Percentiles rank a stretch among this genome's conserved stretches.
These are phyloP conservation scores for Sutorius eximius DNA, from an alignment of 1,284 basidiomycete genomes.

Conservation along the genomic window DNA sequence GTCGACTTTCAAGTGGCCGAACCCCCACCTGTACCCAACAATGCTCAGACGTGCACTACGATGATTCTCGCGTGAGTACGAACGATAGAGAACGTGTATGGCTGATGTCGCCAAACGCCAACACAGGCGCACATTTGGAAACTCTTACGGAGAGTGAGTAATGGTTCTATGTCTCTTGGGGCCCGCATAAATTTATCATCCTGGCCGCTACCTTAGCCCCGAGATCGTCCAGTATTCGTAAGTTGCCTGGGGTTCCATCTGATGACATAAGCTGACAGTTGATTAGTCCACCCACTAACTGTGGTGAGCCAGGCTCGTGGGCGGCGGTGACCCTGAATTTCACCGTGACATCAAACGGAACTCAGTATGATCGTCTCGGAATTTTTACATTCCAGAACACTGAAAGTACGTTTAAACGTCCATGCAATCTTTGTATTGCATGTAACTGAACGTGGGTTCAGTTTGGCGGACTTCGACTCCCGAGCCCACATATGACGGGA, in stretches of 20 bases:
- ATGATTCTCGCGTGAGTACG: constrained; percentile 60
- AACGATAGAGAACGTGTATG: background rate
- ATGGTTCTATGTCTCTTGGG: background rate
- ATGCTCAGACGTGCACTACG: constrained; percentile 61
- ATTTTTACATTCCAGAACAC: constrained; percentile 74
- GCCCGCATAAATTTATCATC: constrained; percentile 1
- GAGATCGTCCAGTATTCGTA: constrained; percentile 67
- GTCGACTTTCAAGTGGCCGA: constrained; percentile 74
- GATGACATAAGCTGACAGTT: background rate
- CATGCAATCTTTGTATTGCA: background rate
- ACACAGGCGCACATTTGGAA: constrained; percentile 65
- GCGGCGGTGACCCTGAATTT: constrained; percentile 73
- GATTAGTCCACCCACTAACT: constrained; percentile 65
- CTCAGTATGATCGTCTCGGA: constrained; percentile 73
- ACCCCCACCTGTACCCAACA: constrained; percentile 60
- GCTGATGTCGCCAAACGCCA: background rate
- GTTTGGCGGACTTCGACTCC: constrained; percentile 82
- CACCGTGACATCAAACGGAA: constrained; percentile 76
- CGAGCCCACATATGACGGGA: constrained; percentile 68
- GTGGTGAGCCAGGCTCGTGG: constrained; percentile 72
- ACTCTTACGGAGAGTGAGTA: constrained; percentile 65
- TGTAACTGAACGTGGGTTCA: constrained; percentile 14
- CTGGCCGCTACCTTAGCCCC: constrained; percentile 41
- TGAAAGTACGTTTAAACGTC: constrained; percentile 53
- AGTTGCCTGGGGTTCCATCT: constrained; percentile 22